Base-by-base conservation (phyloP, 129 eudicot species). In the Saposhnikovia divaricata region DNA sequence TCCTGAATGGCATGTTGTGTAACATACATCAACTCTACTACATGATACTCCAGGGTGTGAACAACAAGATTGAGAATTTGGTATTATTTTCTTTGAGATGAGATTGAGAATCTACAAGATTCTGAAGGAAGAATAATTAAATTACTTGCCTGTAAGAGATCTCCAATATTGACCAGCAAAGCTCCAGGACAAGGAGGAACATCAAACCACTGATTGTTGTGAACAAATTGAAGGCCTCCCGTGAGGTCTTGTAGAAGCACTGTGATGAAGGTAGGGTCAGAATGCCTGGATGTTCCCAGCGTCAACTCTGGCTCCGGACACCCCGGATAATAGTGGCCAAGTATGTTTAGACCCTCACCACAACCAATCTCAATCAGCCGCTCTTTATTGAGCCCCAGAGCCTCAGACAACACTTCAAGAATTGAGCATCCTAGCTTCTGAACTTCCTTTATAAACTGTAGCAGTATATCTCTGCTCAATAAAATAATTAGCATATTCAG, bases 141-240 rank as follows among this genome's bases (percentile, higher is more conserved):
- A 38, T 0, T 0, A 70, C 74, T 70, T 38, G 74, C 74, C 74
- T 70, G 74, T 38, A 70, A 31, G 15, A 70, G 74, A 70, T 70
- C 74, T 70, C 74, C 74, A 70, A 70, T 70, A 38, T 70, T 70
- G n/a, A 70, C 74, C 74, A 70, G n/a, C 74, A 70, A 70, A 37
- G 74, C 43, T 37, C 74, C 74, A 5, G 74, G 74, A 34, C 45
- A 70, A 15, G 74, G 74, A 14, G 74, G 45, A 70, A 70, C 46
- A 70, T 70, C 74, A 38, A 70, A 16, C 74, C 74, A 70, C 74
- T 70, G 74, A 70, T 37, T 37, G n/a, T 70, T 34, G n/a, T 70
- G 74, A 37, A 70, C 74, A 70, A 70, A 34, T 70, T 70, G 74
- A 37, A 70, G 74, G 44, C 74, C 74, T 13, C 46, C 74, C 0